Evolutionary conservation across 192 early-diverging fungal species (phyloP).

Genomic region (Coemansia sp.): DNA sequence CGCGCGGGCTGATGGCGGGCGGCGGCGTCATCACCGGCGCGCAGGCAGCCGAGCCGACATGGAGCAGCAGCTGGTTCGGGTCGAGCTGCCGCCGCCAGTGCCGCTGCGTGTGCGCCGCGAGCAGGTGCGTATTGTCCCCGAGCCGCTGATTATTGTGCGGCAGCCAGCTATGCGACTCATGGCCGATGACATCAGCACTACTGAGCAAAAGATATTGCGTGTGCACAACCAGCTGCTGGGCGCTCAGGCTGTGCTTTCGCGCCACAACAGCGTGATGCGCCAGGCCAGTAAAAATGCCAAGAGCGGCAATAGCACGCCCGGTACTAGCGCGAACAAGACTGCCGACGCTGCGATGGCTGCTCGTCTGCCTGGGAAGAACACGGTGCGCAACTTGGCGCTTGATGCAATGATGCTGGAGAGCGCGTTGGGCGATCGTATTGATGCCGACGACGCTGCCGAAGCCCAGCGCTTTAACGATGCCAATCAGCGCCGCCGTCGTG

Average conservation of each 20-base stretch:
- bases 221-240: slow-evolving; percentile 56
- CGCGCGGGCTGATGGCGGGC: slow-evolving; percentile 8
- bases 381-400: slow-evolving; percentile 41
- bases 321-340: not conserved
- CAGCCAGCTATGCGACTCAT: slow-evolving; percentile 7
- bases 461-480: slow-evolving; percentile 15
- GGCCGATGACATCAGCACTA: slow-evolving; percentile 7
- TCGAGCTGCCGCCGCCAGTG: slow-evolving; percentile 54
- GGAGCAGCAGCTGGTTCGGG: slow-evolving; percentile 46
- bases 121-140: slow-evolving; percentile 32
- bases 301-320: not conserved
- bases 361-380: slow-evolving; percentile 18
- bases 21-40: slow-evolving; percentile 32
- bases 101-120: slow-evolving; percentile 55
- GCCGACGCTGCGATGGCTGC: slow-evolving; percentile 1
- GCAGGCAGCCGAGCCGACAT: slow-evolving; percentile 46
- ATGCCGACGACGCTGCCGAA: slow-evolving; percentile 2
- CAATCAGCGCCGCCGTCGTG: slow-evolving; percentile 8
- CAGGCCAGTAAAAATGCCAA: slow-evolving; percentile 2
- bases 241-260: slow-evolving; percentile 51
- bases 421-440: slow-evolving; percentile 38
- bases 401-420: slow-evolving; percentile 48
- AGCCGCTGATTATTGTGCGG: slow-evolving; percentile 54
- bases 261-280: slow-evolving; percentile 46
- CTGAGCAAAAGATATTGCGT: slow-evolving; percentile 39